Percentiles rank a stretch among this genome's conserved stretches.
These are phyloP conservation scores for Urtica urens DNA, from an alignment of 306 rosid species.

Conservation along the genomic window DNA sequence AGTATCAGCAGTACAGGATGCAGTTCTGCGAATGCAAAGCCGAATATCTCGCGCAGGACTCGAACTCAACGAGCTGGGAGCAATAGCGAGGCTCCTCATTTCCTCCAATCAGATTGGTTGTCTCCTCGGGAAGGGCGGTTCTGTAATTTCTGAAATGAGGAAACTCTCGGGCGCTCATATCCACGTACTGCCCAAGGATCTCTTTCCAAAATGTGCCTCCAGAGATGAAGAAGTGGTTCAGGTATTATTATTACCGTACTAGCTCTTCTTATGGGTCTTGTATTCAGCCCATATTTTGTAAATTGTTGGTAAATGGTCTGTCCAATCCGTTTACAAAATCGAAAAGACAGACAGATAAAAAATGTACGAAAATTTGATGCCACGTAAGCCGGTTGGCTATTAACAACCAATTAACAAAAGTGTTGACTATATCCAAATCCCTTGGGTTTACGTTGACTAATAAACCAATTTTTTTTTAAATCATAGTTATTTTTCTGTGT, in stretches of 20 bases:
- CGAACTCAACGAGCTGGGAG: slow-evolving; percentile 52
- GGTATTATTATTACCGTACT: no score
- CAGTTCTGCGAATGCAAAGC: slow-evolving; percentile 71
- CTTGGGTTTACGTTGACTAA: no score
- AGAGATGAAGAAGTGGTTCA: slow-evolving; percentile 67
- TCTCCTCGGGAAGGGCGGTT: slow-evolving; percentile 92
- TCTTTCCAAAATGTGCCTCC: slow-evolving; percentile 69
- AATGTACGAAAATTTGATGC: no score
- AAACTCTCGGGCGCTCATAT: slow-evolving; percentile 80
- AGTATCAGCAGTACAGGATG: slow-evolving; percentile 91
- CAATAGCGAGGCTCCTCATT: slow-evolving; percentile 72
- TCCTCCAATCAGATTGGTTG: slow-evolving; percentile 84
- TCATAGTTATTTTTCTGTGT: slow-evolving; percentile 16
- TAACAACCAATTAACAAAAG: no score
- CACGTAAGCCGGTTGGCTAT: no score
- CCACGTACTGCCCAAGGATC: slow-evolving; percentile 77
- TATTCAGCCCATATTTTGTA: no score
- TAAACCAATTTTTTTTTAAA: no score
- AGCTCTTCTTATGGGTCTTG: no score
- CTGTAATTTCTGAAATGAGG: slow-evolving; percentile 89
- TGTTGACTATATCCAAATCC: no score
- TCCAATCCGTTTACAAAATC: no score
- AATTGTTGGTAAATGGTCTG: no score
- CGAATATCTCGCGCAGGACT: slow-evolving; percentile 64
- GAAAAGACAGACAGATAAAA: no score